Evolutionary conservation across 257 asterid genomes (phyloP), one percentile per base, ranked within the genome.

Genomic region (Primulina eburnea): DNA sequence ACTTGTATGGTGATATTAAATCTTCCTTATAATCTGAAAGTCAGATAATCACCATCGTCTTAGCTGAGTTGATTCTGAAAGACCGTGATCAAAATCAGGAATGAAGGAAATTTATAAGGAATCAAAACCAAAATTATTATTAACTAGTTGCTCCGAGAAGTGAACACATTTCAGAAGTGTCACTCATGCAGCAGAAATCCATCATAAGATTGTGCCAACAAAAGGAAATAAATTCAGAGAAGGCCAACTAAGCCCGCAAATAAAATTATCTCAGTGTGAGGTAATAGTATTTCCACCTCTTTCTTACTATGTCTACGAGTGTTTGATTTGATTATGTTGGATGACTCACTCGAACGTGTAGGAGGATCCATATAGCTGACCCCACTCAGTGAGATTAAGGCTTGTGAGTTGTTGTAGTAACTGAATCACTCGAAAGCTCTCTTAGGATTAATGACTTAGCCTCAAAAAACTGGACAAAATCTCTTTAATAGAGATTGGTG

Each of bases 401-500:
- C 26, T 24, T 24, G 26, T 24, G 24, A 0, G 26, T 24, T 24
- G 1, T 24, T 1, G 26, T 24, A 0, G 26, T 24, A 24, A 24
- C 26, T 24, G 10, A 40, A 33, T 52, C 55, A 71, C 43, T 50
- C 59, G 38, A 63, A 64, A 24, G 35, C 35, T 56, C 53, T 60
- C 30, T 43, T 66, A 62, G 62, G 43, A 26, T 40, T 53, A 24
- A 35, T n/a, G 55, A 61, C 47, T 37, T 64, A 14, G 64, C 50
- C 68, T 24, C 33, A 30, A 70, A 65, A 5, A 69, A 24, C 21
- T 12, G 62, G 74, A 30, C 17, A 18, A 61, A n/a, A 14, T 67
- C 66, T 64, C 32, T 60, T 34, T 57, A 38, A 32, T 47, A n/a
- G 24, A n/a, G 61, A 34, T 62, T 60, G 33, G 60, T 52, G 67